phyloP scores from a whole-genome alignment of 108 stramenopile genomes.

The Nitzschia palea region DNA sequence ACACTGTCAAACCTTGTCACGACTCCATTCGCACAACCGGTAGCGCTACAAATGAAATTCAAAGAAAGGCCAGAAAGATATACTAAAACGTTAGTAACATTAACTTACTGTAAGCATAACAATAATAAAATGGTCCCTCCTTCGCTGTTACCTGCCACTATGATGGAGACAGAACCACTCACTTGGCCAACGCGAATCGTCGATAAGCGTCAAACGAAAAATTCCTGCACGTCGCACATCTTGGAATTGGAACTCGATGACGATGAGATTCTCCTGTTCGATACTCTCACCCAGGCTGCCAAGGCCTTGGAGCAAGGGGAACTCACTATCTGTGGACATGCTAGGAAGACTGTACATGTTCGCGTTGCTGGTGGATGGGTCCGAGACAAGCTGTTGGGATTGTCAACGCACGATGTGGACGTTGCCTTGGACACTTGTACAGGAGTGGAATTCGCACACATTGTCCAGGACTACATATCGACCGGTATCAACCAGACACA shows the following conservation, averaged over 20 bases:
- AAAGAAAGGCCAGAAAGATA: too few species aligned
- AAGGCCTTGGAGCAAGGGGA: constrained; percentile 19
- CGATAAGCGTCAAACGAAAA: neutral
- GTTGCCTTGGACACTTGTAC: constrained; percentile 91
- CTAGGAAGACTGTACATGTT: constrained; percentile 33
- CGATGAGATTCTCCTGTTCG: constrained; percentile 14
- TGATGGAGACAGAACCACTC: constrained; percentile 1
- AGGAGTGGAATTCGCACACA: constrained; percentile 89
- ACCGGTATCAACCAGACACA: neutral
- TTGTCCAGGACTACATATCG: constrained; percentile 81
- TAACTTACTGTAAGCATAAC: too few species aligned
- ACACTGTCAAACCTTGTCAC: too few species aligned
- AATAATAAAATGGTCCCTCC: too few species aligned
- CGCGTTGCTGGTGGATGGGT: constrained; percentile 90
- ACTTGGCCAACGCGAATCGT: constrained; percentile 1
- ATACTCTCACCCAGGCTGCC: constrained; percentile 8
- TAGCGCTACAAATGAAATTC: too few species aligned
- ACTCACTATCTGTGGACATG: neutral
- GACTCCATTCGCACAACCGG: too few species aligned
- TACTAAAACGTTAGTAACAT: too few species aligned
- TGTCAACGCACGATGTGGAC: constrained; percentile 90
- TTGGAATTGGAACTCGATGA: constrained; percentile 21
- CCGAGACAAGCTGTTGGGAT: constrained; percentile 86
- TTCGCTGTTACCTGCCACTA: too few species aligned
- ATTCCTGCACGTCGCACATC: neutral